phyloP scores from a whole-genome alignment of 164 flowering plant species.

The Buxus sempervirens region DNA sequence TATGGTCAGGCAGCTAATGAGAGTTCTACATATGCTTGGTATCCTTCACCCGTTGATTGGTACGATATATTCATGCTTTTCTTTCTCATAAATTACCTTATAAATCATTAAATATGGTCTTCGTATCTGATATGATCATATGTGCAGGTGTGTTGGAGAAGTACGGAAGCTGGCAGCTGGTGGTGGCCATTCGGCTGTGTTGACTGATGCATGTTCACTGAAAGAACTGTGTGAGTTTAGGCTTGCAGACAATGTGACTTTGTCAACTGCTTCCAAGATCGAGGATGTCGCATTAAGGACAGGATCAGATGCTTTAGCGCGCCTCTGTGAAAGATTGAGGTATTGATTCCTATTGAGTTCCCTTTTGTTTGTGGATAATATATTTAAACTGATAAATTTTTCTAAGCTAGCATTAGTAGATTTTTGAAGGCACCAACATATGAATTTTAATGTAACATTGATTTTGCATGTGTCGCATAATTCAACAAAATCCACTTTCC shows the following conservation, averaged over 20 bases:
- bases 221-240: conserved; percentile 90
- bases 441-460: too few relatives aligned
- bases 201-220: conserved; percentile 91
- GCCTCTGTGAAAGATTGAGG: conserved; percentile 92
- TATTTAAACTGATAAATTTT: too few relatives aligned
- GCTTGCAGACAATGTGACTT: conserved; percentile 73
- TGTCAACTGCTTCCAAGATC: conserved; percentile 60
- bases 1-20: conserved; percentile 98
- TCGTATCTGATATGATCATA: conserved; percentile 7
- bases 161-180: conserved; percentile 93
- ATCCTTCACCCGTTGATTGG: conserved; percentile 98
- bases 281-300: conserved; percentile 86
- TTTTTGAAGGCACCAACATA: too few relatives aligned
- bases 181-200: conserved; percentile 97
- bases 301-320: conserved; percentile 91
- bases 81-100: background rate
- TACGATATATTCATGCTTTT: conserved; percentile 19
- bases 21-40: conserved; percentile 90
- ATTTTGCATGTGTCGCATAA: background rate
- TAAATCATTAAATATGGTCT: background rate
- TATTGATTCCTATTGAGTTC: conserved; percentile 21
- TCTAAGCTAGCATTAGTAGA: too few relatives aligned
- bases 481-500: too few relatives aligned
- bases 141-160: conserved; percentile 88
- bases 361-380: background rate